These are phyloP conservation scores for Zelonia costaricensis DNA, from an alignment of 208 protist species.

Conservation along the genomic window DNA sequence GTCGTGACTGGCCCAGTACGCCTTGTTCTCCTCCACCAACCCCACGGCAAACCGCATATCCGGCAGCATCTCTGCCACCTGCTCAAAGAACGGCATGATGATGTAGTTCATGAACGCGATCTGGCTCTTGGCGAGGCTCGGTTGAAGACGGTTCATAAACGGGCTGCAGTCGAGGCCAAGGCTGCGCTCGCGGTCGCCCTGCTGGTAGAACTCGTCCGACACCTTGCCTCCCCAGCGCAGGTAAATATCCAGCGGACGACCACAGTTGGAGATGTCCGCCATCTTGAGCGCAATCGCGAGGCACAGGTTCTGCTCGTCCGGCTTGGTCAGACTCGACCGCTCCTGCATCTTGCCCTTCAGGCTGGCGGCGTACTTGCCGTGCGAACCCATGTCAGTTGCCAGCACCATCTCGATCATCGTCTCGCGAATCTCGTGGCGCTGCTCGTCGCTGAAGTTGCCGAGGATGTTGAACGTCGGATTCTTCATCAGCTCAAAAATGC, in stretches of 20 bases:
- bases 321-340: slow-evolving; percentile 56
- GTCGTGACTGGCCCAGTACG: slow-evolving; percentile 78
- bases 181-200: slow-evolving; percentile 92
- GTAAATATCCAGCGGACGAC: slow-evolving; percentile 85
- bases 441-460: slow-evolving; percentile 63
- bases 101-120: slow-evolving; percentile 94
- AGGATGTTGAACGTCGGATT: slow-evolving; percentile 87
- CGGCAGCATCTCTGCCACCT: slow-evolving; percentile 79
- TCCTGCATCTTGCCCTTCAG: slow-evolving; percentile 74
- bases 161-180: slow-evolving; percentile 88
- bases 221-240: slow-evolving; percentile 90
- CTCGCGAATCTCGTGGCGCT: slow-evolving; percentile 86
- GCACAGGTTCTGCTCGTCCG: slow-evolving; percentile 85
- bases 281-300: slow-evolving; percentile 94
- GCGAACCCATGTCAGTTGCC: slow-evolving; percentile 94
- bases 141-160: slow-evolving; percentile 92
- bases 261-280: slow-evolving; percentile 95
- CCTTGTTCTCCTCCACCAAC: slow-evolving; percentile 74
- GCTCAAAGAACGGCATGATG: slow-evolving; percentile 90
- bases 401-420: slow-evolving; percentile 93
- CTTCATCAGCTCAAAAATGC: slow-evolving; percentile 92
- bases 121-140: slow-evolving; percentile 84
- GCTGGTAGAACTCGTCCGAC: slow-evolving; percentile 94
- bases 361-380: slow-evolving; percentile 82
- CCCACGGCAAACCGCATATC: slow-evolving; percentile 84